A percentile compares a stretch with the other conserved stretches of the same genome.
These are phyloP conservation scores for Penicillium goetzii DNA, from an alignment of 495 filamentous ascomycete genomes.

Conservation along the genomic window DNA sequence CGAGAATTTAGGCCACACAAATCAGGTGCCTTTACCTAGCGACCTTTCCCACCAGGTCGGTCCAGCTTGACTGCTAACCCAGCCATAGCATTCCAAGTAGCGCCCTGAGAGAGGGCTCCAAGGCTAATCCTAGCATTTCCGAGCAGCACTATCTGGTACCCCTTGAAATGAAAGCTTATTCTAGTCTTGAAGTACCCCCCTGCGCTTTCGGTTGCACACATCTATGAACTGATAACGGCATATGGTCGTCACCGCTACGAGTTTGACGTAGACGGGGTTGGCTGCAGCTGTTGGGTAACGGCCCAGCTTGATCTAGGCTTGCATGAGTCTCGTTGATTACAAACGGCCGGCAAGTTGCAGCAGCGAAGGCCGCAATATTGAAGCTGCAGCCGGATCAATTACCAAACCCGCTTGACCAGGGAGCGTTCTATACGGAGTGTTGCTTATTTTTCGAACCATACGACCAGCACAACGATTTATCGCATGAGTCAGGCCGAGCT, in stretches of 20 bases:
- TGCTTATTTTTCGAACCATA: too few species aligned
- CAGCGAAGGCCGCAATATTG: not conserved
- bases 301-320: slow-evolving; percentile 3
- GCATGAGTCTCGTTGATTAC: not conserved
- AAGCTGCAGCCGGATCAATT: not conserved
- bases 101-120: not conserved
- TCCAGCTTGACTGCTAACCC: not conserved
- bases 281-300: slow-evolving; percentile 20
- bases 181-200: slow-evolving; percentile 30
- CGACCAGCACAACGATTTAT: too few species aligned
- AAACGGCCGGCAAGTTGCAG: not conserved
- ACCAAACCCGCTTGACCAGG: not conserved
- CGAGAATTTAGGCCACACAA: not conserved
- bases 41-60: not conserved
- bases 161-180: slow-evolving; percentile 13
- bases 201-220: slow-evolving; percentile 41
- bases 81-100: not conserved
- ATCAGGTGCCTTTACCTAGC: slow-evolving; percentile 2
- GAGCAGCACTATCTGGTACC: slow-evolving; percentile 7
- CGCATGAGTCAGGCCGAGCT: too few species aligned
- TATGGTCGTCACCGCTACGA: slow-evolving; percentile 77
- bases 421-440: not conserved
- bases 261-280: slow-evolving; percentile 60
- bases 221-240: slow-evolving; percentile 61
- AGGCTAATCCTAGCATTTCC: slow-evolving; percentile 8